phyloP scores from a whole-genome alignment of 805 yeast species.

The Cyberlindnera mycetangii region DNA sequence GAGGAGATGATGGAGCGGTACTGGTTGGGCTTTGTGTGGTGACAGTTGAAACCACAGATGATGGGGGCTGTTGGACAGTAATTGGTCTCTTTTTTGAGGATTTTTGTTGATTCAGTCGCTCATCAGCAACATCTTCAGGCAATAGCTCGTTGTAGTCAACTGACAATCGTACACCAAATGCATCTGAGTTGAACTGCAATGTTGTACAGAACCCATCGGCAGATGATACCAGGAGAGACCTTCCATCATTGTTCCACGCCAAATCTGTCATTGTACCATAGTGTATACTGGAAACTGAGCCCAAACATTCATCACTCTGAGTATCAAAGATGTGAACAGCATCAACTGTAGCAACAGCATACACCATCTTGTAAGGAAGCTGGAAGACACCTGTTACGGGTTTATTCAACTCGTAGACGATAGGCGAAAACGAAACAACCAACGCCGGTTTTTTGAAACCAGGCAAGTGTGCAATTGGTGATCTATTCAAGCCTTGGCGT shows the following conservation, averaged over 20 bases:
- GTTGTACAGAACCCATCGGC: constrained; percentile 92
- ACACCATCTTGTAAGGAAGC: constrained; percentile 76
- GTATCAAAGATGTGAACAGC: constrained; percentile 82
- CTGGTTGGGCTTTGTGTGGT: not conserved
- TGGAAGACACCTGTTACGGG: constrained; percentile 37
- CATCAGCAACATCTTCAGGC: constrained; percentile 10
- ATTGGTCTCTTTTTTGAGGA: constrained; percentile 5
- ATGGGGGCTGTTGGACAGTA: not conserved
- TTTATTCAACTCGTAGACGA: constrained; percentile 43
- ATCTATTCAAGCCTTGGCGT: constrained; percentile 59
- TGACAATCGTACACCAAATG: constrained; percentile 51
- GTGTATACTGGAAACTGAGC: constrained; percentile 74
- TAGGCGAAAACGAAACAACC: constrained; percentile 76
- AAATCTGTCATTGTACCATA: constrained; percentile 87
- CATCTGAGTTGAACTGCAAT: constrained; percentile 47
- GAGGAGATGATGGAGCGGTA: constrained; percentile 6
- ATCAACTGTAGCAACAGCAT: constrained; percentile 92
- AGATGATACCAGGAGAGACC: constrained; percentile 66
- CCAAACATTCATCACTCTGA: constrained; percentile 62
- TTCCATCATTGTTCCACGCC: constrained; percentile 80
- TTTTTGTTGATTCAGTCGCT: constrained; percentile 15
- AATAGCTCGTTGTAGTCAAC: constrained; percentile 25
- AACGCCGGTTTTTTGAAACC: constrained; percentile 82
- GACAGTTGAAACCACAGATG: too few relatives aligned
- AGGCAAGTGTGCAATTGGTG: constrained; percentile 79